Evolutionary conservation across 2,329 filamentous ascomycete species (phyloP), one percentile per base, ranked within the genome.

Genomic region (Bisporella sp.): DNA sequence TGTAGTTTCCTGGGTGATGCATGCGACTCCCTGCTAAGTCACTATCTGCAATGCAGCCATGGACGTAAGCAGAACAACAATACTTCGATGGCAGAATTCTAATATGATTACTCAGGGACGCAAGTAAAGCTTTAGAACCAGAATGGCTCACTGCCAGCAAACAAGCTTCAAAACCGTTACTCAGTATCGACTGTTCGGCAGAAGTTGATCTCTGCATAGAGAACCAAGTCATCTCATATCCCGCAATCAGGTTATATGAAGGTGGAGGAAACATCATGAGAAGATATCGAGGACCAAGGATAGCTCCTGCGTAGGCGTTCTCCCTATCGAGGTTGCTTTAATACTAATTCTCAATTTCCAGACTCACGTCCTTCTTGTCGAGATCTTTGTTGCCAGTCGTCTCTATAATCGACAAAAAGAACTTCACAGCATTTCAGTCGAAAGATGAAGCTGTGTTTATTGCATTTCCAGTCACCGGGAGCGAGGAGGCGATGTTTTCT

Each of bases 171-270:
- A 45, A 53, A 29, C 46, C 41, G 11, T 49, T 69, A 2, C 49
- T 68, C 31, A 71, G 67, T 49, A 57, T 77, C 13, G 69, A 77
- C 60, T 76, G 74, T 56, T 58, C 60, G 3, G 50, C 54, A 1
- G 56, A 64, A 3, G n/a, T 56, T 2, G 53, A 61, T 5, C 54
- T 74, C n/a, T 77, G 74, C 57, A 54, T 64, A 45, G 66, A 71
- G 30, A 60, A 68, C 43, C 65, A 67, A 29, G 63, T 77, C 31
- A 63, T 64, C 9, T 75, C 73, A 0, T 75, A 72, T 52, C 74
- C 74, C 2, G 65, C 74, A 5, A 68, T 78, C 35, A 68, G 74
- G 0, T 66, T 72, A 7, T 73, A 72, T 51, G 65, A 65, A 39
- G 59, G 61, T 3, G 61, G 67, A 30, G 64, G 66, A 2, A 54